Conservation (phyloP, 805 yeast genomes). For the Danielozyma ontarioensis region DNA sequence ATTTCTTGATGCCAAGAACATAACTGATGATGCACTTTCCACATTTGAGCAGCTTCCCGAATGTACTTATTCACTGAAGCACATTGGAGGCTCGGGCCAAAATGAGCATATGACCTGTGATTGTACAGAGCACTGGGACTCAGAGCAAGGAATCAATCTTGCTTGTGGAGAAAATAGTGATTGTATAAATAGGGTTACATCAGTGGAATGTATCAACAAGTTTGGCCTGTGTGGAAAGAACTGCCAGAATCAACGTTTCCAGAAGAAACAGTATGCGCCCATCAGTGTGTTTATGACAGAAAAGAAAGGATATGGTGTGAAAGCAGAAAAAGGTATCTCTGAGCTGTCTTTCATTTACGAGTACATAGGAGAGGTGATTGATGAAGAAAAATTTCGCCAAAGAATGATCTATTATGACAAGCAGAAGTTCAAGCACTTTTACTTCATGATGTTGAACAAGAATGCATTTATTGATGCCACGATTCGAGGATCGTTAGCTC, state of each 20-base stretch:
- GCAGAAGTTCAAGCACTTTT: slow-evolving; percentile 71
- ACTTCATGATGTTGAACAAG: slow-evolving; percentile 92
- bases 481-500: slow-evolving; percentile 75
- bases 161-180: slow-evolving; percentile 86
- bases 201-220: slow-evolving; percentile 81
- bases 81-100: slow-evolving; percentile 66
- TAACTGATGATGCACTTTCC: slow-evolving; percentile 62
- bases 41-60: slow-evolving; percentile 53
- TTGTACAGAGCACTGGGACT: slow-evolving; percentile 54
- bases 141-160: slow-evolving; percentile 28
- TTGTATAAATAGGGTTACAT: slow-evolving; percentile 88
- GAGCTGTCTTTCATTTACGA: slow-evolving; percentile 79
- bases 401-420: slow-evolving; percentile 73
- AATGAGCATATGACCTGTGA: slow-evolving; percentile 89
- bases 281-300: slow-evolving; percentile 84
- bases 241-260: slow-evolving; percentile 89
- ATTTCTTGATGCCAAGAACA: slow-evolving; percentile 43
- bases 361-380: slow-evolving; percentile 91
- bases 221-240: slow-evolving; percentile 65
- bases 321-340: slow-evolving; percentile 57
- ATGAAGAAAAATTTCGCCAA: slow-evolving; percentile 65
- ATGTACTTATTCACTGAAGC: slow-evolving; percentile 59
- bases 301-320: slow-evolving; percentile 83
- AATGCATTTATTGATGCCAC: slow-evolving; percentile 96
- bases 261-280: slow-evolving; percentile 62